Evolutionary conservation across 352 stramenopile species (phyloP).

Genomic region (Globisporangium spinosum): DNA sequence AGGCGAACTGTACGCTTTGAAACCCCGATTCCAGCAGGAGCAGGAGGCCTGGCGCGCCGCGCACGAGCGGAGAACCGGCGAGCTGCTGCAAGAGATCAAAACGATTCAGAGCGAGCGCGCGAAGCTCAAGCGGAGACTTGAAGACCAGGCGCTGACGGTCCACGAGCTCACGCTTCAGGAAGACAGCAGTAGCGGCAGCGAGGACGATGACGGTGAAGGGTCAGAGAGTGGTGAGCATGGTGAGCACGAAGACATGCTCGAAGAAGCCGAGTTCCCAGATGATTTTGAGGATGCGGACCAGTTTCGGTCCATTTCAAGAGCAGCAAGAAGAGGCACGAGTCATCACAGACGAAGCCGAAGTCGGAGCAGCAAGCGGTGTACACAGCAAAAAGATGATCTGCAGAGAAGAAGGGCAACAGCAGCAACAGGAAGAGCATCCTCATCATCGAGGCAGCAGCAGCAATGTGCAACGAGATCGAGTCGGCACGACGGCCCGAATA

Average conservation of each 20-base stretch:
- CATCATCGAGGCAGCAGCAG: neutral
- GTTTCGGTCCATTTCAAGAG: neutral
- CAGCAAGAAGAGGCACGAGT: neutral
- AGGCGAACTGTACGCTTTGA: conserved; percentile 24
- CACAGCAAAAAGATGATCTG: neutral
- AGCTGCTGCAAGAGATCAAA: conserved; percentile 43
- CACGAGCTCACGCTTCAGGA: conserved; percentile 78
- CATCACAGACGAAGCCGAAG: conserved; percentile 1
- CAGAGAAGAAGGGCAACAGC: neutral
- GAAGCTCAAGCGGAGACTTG: conserved; percentile 40
- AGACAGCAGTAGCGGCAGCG: conserved; percentile 21
- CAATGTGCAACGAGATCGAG: conserved; percentile 2
- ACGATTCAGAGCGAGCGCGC: conserved; percentile 35
- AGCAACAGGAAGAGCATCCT: neutral
- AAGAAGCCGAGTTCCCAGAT: conserved; percentile 15
- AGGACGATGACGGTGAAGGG: neutral
- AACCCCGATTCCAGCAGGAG: conserved; percentile 23
- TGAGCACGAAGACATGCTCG: conserved; percentile 19
- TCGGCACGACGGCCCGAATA: neutral
- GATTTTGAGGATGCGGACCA: neutral
- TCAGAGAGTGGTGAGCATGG: conserved; percentile 25
- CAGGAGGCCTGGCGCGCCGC: conserved; percentile 27
- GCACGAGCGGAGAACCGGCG: conserved; percentile 28
- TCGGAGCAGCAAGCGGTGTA: neutral
- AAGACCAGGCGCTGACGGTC: conserved; percentile 70